Evolutionary conservation across 257 asterid genomes (phyloP).

Genomic region (Solanum ahanhuiri): DNA sequence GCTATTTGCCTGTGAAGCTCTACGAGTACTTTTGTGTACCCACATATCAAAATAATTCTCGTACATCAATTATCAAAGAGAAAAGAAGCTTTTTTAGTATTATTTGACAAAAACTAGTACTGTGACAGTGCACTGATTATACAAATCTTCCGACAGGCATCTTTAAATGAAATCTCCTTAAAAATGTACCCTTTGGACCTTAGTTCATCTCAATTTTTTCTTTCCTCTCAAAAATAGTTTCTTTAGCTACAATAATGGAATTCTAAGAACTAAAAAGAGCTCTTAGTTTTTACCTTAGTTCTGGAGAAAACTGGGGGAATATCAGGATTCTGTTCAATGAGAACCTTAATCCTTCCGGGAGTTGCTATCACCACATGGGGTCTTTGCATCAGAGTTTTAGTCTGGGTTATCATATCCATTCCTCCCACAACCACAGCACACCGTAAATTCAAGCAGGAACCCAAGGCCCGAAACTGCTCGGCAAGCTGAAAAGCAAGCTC

Average conservation of each 20-base stretch:
- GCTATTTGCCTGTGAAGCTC: neutral
- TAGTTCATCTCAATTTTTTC: neutral
- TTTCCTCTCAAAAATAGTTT: neutral
- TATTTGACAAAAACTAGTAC: neutral
- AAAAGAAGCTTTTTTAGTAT: neutral
- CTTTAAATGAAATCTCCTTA: neutral
- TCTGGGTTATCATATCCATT: conserved; percentile 72
- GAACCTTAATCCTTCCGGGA: conserved; percentile 92
- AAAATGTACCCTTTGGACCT: neutral
- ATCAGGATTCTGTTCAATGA: conserved; percentile 68
- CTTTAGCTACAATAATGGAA: neutral
- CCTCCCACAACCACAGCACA: conserved; percentile 85
- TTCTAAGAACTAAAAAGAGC: neutral
- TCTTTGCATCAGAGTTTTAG: conserved; percentile 53
- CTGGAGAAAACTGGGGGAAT: conserved; percentile 62
- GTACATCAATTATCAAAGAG: neutral
- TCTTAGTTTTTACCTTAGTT: conserved; percentile 46
- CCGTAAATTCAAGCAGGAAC: conserved; percentile 66
- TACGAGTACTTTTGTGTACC: neutral
- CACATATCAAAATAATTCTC: neutral
- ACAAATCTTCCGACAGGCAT: neutral
- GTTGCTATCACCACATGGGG: conserved; percentile 92
- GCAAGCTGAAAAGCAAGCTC: conserved; percentile 91
- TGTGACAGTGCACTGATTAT: neutral
- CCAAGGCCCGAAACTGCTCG: conserved; percentile 87